These are phyloP conservation scores for Paramecium octaurelia DNA, from an alignment of 73 alveolate genomes.

Conservation along the genomic window DNA sequence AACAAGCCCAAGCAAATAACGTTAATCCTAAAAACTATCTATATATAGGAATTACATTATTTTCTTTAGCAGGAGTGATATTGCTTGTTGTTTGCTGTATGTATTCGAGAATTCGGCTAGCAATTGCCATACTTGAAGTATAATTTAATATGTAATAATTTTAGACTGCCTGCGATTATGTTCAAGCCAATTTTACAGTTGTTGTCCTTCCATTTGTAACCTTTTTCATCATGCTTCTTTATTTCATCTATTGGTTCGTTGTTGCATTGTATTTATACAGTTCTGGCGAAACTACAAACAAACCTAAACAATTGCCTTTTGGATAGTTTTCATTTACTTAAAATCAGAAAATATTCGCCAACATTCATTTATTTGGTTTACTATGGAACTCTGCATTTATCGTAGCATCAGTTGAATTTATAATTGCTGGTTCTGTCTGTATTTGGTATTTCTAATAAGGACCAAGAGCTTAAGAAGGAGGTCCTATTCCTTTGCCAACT, in stretches of 20 bases:
- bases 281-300: constrained; percentile 79
- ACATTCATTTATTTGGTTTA: constrained; percentile 85
- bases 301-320: constrained; percentile 48
- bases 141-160: neutral
- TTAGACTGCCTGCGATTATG: constrained; percentile 47
- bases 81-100: constrained; percentile 71
- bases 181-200: constrained; percentile 26
- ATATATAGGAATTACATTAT: neutral
- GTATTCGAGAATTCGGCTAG: constrained; percentile 90
- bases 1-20: neutral
- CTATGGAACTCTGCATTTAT: constrained; percentile 91
- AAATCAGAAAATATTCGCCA: neutral
- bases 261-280: constrained; percentile 81
- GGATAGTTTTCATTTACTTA: constrained; percentile 37
- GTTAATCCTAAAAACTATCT: constrained; percentile 8
- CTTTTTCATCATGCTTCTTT: constrained; percentile 70
- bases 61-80: constrained; percentile 67
- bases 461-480: constrained; percentile 75
- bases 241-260: constrained; percentile 81
- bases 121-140: constrained; percentile 84
- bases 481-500: constrained; percentile 70
- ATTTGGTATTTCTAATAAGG: constrained; percentile 95
- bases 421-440: constrained; percentile 87
- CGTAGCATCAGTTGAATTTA: constrained; percentile 87
- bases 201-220: constrained; percentile 84